These are phyloP conservation scores for Plasmodium reichenowi DNA, from an alignment of 169 alveolate species.

Conservation along the genomic window DNA sequence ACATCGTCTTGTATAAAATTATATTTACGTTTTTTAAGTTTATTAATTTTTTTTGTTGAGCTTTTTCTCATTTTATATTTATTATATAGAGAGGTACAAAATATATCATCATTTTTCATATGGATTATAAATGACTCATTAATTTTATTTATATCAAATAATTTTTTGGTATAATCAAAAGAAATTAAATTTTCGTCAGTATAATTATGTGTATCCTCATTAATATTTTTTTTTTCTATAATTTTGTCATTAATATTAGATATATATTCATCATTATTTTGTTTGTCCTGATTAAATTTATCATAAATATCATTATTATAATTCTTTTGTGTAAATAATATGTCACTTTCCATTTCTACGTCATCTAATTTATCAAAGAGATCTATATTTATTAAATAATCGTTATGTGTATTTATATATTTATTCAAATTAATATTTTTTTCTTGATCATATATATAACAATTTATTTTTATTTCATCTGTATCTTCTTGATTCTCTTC, in stretches of 20 bases:
- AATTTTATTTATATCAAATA: slow-evolving; percentile 26
- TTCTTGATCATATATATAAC: slow-evolving; percentile 46
- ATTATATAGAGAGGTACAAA: neutral
- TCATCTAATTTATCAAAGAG: slow-evolving; percentile 14
- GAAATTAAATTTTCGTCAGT: slow-evolving; percentile 22
- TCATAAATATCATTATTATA: neutral
- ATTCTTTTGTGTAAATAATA: neutral
- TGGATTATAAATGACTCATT: slow-evolving; percentile 28
- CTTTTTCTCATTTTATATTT: neutral
- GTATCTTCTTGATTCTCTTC: slow-evolving; percentile 73
- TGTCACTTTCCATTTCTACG: slow-evolving; percentile 7
- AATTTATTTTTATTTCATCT: slow-evolving; percentile 55
- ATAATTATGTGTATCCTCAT: neutral
- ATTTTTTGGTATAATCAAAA: slow-evolving; percentile 18
- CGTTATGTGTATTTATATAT: slow-evolving; percentile 36
- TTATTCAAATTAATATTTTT: slow-evolving; percentile 28
- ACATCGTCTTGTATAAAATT: slow-evolving; percentile 48
- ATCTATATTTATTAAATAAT: slow-evolving; percentile 18
- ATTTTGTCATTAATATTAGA: neutral
- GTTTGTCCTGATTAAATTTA: neutral
- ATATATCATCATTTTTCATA: slow-evolving; percentile 4
- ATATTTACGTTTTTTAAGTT: neutral
- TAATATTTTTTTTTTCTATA: slow-evolving; percentile 6
- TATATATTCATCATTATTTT: neutral
- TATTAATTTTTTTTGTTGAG: neutral